A percentile compares a stretch with the other conserved stretches of the same genome.
Evolutionary conservation across 768 basidiomycete genomes (phyloP).

Genomic region (Boletus tomentosulus): DNA sequence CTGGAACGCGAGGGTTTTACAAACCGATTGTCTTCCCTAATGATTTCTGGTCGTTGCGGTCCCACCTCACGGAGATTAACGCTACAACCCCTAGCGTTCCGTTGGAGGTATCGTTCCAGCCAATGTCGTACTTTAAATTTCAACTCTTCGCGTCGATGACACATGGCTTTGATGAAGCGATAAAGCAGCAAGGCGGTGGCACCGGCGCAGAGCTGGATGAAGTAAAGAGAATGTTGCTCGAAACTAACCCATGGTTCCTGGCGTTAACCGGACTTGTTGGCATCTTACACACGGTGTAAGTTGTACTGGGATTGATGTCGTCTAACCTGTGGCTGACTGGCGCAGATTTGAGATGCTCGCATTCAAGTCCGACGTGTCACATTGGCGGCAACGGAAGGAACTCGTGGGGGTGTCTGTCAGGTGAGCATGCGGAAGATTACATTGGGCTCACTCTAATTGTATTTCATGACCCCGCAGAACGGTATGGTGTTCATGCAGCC

Average conservation of each 20-base stretch:
- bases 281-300: constrained; percentile 81
- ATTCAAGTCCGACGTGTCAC: constrained; percentile 91
- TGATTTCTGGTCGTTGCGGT: constrained; percentile 89
- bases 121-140: constrained; percentile 85
- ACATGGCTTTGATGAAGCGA: constrained; percentile 81
- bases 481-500: constrained; percentile 36
- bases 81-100: constrained; percentile 74
- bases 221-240: constrained; percentile 88
- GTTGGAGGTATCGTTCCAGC: constrained; percentile 76
- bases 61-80: constrained; percentile 83
- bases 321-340: constrained; percentile 9
- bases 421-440: constrained; percentile 36
- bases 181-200: constrained; percentile 64
- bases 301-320: constrained; percentile 13
- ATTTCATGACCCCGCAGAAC: constrained; percentile 39
- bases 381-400: constrained; percentile 94
- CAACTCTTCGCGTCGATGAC: constrained; percentile 83
- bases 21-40: constrained; percentile 90
- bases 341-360: constrained; percentile 90
- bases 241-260: constrained; percentile 87
- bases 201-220: constrained; percentile 82
- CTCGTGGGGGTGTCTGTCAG: constrained; percentile 93
- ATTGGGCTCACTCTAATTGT: constrained; percentile 16
- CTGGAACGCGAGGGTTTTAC: constrained; percentile 67
- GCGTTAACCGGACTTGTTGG: constrained; percentile 81